Conservation (phyloP, 2,329 filamentous ascomycete species). For the Myriosclerotinia duriaeana region DNA sequence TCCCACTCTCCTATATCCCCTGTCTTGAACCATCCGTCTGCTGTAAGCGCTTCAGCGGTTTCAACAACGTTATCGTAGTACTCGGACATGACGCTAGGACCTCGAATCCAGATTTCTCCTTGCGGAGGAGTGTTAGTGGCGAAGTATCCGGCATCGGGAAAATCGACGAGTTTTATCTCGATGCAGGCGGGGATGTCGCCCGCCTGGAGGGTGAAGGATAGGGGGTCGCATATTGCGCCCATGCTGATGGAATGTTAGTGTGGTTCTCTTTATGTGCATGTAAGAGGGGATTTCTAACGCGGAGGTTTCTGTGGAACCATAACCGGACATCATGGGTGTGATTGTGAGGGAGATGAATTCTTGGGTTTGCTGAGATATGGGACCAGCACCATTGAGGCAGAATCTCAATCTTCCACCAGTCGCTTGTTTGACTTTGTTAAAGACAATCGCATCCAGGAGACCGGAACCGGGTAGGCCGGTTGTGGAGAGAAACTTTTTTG, state of each 20-base stretch:
- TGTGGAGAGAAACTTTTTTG: constrained; percentile 46
- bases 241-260: constrained; percentile 62
- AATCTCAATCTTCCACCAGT: constrained; percentile 86
- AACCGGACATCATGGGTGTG: constrained; percentile 88
- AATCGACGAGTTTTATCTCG: constrained; percentile 88
- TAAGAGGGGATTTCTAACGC: constrained; percentile 44
- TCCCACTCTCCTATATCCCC: constrained; percentile 84
- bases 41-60: constrained; percentile 68
- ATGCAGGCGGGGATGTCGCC: constrained; percentile 74
- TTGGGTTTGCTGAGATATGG: constrained; percentile 81
- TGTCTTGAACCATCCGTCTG: constrained; percentile 85
- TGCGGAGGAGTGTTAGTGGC: constrained; percentile 56
- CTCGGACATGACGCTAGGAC: constrained; percentile 77
- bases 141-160: constrained; percentile 77
- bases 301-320: constrained; percentile 88
- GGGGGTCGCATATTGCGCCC: constrained; percentile 73
- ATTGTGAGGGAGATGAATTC: constrained; percentile 87
- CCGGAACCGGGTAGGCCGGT: constrained; percentile 62
- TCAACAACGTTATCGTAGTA: constrained; percentile 74
- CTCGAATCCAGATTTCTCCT: constrained; percentile 76
- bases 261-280: too few relatives aligned
- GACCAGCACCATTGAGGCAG: constrained; percentile 89
- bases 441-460: constrained; percentile 77
- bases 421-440: constrained; percentile 84
- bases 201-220: constrained; percentile 73